Percentiles rank a stretch among this genome's conserved stretches.
Evolutionary conservation across 345 rosid species (phyloP).

Genomic region (Laguncularia racemosa): DNA sequence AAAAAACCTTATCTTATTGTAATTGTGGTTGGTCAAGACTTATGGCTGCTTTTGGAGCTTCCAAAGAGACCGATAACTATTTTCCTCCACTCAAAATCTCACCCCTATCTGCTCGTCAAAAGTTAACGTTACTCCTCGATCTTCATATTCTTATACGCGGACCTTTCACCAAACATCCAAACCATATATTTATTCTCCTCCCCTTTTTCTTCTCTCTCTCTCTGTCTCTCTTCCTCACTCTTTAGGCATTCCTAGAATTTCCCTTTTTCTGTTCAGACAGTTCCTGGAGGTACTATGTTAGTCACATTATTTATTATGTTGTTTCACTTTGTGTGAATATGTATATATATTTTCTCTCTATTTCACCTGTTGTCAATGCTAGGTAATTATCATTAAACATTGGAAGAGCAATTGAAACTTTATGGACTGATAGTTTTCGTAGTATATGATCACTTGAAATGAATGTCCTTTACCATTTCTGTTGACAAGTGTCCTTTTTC

Average conservation of each 20-base stretch:
- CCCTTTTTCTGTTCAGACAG: slow-evolving; percentile 15
- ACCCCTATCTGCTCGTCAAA: slow-evolving; percentile 80
- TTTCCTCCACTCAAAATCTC: slow-evolving; percentile 53
- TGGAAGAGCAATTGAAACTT: no score
- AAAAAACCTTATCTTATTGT: slow-evolving; percentile 1
- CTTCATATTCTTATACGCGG: neutral
- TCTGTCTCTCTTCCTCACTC: slow-evolving; percentile 7
- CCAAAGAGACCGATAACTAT: slow-evolving; percentile 25
- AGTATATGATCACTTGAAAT: no score
- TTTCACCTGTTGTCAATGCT: no score
- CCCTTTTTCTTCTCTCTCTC: slow-evolving; percentile 7
- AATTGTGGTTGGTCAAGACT: slow-evolving; percentile 3
- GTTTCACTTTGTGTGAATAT: no score
- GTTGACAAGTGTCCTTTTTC: no score
- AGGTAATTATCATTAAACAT: no score
- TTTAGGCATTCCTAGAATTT: slow-evolving; percentile 8
- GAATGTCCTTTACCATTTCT: no score
- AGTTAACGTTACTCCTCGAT: slow-evolving; percentile 29
- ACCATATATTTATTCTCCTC: neutral
- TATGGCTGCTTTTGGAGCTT: slow-evolving; percentile 25
- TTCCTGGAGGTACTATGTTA: slow-evolving; percentile 23
- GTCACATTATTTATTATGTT: slow-evolving; percentile 5
- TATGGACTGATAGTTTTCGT: no score
- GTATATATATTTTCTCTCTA: no score
- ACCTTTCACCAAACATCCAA: slow-evolving; percentile 5